These are phyloP conservation scores for Stylosanthes scabra DNA, from an alignment of 331 rosid species.

Conservation along the genomic window DNA sequence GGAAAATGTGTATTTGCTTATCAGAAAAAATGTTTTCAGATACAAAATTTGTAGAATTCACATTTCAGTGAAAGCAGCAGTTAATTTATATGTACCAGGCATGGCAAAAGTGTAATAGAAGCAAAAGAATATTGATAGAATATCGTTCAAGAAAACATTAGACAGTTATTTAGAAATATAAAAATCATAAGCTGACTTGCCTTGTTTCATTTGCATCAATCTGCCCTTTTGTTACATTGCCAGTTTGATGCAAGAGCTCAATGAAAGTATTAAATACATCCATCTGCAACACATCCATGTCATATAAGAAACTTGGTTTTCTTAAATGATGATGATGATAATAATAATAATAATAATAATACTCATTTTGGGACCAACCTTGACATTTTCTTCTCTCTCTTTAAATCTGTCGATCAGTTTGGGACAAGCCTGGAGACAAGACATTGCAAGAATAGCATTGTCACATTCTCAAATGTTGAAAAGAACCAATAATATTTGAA, in stretches of 20 bases:
- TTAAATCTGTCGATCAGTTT: slow-evolving; percentile 95
- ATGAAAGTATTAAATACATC: slow-evolving; percentile 93
- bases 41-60: not conserved
- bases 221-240: slow-evolving; percentile 97
- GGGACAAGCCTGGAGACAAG: slow-evolving; percentile 86
- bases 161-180: slow-evolving; percentile 8
- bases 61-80: slow-evolving; percentile 26
- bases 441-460: not conserved
- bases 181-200: slow-evolving; percentile 54
- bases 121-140: slow-evolving; percentile 11
- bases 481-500: slow-evolving; percentile 2
- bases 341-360: not conserved
- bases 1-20: not conserved
- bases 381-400: slow-evolving; percentile 99
- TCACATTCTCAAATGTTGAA: slow-evolving; percentile 8
- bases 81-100: slow-evolving; percentile 15
- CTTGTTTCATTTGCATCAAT: slow-evolving; percentile 80
- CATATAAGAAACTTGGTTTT: slow-evolving; percentile 38
- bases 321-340: slow-evolving; percentile 3
- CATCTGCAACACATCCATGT: slow-evolving; percentile 74
- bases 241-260: slow-evolving; percentile 98
- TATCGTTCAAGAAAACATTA: not conserved
- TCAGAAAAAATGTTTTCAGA: slow-evolving; percentile 14
- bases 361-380: slow-evolving; percentile 58
- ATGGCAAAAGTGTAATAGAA: slow-evolving; percentile 25